Percentiles rank a stretch among this genome's conserved stretches.
Conservation (phyloP, 2,329 filamentous ascomycete species). For the Diaporthe batatas region DNA sequence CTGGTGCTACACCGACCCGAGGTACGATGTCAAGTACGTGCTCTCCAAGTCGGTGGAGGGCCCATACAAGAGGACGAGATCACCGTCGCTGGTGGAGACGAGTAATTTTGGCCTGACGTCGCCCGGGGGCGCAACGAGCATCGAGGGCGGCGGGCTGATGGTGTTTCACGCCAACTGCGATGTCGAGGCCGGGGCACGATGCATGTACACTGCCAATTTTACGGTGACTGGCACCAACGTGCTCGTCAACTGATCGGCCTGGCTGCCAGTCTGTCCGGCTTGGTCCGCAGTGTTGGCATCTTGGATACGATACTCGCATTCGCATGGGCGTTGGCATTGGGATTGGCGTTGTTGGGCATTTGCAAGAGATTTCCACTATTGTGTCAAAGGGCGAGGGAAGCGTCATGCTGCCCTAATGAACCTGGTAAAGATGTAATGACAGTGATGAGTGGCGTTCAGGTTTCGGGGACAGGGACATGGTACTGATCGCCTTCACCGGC, state of each 20-base stretch:
- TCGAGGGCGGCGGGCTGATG: conserved; percentile 33
- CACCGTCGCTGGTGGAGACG: conserved; percentile 33
- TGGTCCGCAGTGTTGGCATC: not conserved
- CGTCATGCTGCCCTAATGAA: conserved; percentile 22
- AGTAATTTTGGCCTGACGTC: conserved; percentile 38
- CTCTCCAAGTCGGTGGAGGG: conserved; percentile 49
- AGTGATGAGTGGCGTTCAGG: conserved; percentile 29
- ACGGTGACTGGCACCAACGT: conserved; percentile 37
- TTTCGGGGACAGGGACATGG: conserved; percentile 11
- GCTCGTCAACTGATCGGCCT: conserved; percentile 30
- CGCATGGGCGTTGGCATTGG: conserved; percentile 22
- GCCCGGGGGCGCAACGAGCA: conserved; percentile 42
- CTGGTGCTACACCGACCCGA: conserved; percentile 67
- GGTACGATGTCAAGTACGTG: conserved; percentile 73
- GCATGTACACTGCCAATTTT: conserved; percentile 40
- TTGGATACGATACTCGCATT: conserved; percentile 13
- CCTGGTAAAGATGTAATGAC: conserved; percentile 30
- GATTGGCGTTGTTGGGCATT: conserved; percentile 35
- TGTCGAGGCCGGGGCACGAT: conserved; percentile 34
- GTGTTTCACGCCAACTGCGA: conserved; percentile 42
- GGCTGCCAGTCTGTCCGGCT: not conserved
- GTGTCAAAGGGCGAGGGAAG: conserved; percentile 26
- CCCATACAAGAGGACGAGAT: conserved; percentile 35
- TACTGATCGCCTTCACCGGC: not conserved
- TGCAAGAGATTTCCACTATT: conserved; percentile 27